Base-by-base conservation (phyloP, 805 yeast genomes). In the Tetrapisispora namnaoensis region DNA sequence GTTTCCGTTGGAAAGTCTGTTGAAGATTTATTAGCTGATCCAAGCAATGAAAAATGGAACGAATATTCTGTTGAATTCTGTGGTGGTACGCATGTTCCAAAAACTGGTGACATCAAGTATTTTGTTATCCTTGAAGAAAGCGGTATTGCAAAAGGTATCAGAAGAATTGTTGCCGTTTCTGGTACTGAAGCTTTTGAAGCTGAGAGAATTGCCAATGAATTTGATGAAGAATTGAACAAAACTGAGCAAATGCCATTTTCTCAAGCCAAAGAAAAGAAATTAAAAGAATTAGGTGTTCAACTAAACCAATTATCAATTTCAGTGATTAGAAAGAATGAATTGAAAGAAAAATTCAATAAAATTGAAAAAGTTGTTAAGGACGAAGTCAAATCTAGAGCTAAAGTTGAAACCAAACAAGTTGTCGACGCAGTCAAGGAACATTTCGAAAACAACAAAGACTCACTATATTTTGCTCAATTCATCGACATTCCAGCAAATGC, bases 111-210 rank as follows among this genome's bases (percentile, higher is more conserved):
- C 52, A 93, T 93, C 66, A 89, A 89, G 67, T 91, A 86, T 57
- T 78, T 93, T 55, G 86, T 93, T 35, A 78, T 93, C 48, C 73
- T 84, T 53, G 99, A 93, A 74, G 99, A 93, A 71, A 79, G 87
- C 55, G 98, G 99, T 70, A 93, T 93, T 68, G 98, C 99, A 52
- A 93, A 93, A 73, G 99, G 99, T 70, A 88, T 89, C 54, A 82
- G 99, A 72, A 87, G 99, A 76, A 86, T 93, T 66, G 96, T 93
- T 50, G 98, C 96, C 27, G 96, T 93, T 46, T 86, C 97, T 17
- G 98, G 98, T 44, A 73, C 79, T 47, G 95, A 82, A 55, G 98
- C 99, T 16, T 81, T 79, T 59, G 91, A 82, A 59, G 97, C 89
- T 46, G 96, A 93, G 75, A 77, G 86, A 65, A 65, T 83, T 55